Base-by-base conservation (phyloP, 1,139 yeast species). In the Candida sanyaensis region DNA sequence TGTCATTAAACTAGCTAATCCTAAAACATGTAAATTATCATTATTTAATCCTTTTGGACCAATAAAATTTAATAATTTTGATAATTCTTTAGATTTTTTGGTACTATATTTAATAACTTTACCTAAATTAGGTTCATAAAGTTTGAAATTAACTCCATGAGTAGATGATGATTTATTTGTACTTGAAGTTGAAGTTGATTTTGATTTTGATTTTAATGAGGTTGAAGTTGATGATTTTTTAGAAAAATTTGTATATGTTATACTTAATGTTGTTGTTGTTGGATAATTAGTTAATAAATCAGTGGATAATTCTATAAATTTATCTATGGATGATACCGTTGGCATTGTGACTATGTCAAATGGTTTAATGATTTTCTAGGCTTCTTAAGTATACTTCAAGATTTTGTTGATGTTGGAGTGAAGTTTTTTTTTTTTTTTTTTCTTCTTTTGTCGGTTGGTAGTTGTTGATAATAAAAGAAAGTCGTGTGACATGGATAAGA, bases 31-130 rank as follows among this genome's bases (percentile, higher is more conserved):
- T 11, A 41, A 34, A 38, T 52, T 51, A 12, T 47, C 43, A 34
- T 72, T 60, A 53, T 68, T 76, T 12, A 88, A 87, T 2, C 95
- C 93, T 51, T 80, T 77, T 4, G 97, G 97, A 0, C 97, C 97
- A 45, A 91, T 63, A n/a, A 92, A 90, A 36, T 89, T 82, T 63
- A 90, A 69, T 30, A 92, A 65, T 58, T 93, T 79, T 13, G 93
- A 85, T 38, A 92, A 78, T 63, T 91, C 97, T 65, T 91, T 91
- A 42, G 78, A 68, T 58, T 86, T 86, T 53, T 72, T 69, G 0
- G 96, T 84, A 50, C 75, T 76, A 59, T 77, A 81, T 55, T 78
- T 78, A 64, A 87, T 79, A 49, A 88, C 78, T 41, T 84, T 76
- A 2, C 96, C 96, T 11, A 84, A 75, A 13, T 70, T 75, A 1